Conservation (phyloP, 2,329 filamentous ascomycete species). For the Cadophora sp. region DNA sequence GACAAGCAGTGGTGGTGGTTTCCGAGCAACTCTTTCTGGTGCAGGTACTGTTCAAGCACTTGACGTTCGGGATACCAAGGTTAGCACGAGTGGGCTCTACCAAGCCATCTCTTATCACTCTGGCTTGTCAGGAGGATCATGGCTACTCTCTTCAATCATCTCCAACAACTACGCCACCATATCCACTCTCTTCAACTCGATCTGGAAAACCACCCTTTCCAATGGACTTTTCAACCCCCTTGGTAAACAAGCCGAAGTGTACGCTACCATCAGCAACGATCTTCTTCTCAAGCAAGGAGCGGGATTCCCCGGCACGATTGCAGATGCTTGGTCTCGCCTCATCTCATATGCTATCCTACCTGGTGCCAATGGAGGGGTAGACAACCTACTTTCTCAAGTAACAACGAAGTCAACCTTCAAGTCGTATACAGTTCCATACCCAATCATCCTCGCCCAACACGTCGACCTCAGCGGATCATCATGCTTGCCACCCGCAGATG, state of each 20-base stretch:
- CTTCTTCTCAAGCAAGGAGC: conserved; percentile 41
- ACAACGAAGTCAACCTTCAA: conserved; percentile 9
- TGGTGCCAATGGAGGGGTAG: conserved; percentile 22
- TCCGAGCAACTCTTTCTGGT: conserved; percentile 41
- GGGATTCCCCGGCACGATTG: conserved; percentile 32
- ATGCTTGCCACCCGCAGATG: conserved; percentile 36
- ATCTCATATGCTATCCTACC: conserved; percentile 25
- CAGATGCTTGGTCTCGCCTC: conserved; percentile 29
- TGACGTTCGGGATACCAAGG: conserved; percentile 35
- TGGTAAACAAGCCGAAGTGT: conserved; percentile 30
- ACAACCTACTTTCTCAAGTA: conserved; percentile 22
- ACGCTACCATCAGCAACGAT: conserved; percentile 22
- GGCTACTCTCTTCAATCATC: conserved; percentile 28
- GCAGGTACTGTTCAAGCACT: conserved; percentile 43
- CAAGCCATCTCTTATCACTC: conserved; percentile 31
- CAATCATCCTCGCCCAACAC: conserved; percentile 34
- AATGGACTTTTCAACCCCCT: conserved; percentile 28
- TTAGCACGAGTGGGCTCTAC: conserved; percentile 29
- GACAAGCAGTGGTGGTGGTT: conserved; percentile 43
- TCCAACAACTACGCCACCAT: conserved; percentile 27
- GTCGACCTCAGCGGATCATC: conserved; percentile 29
- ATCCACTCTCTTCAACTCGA: conserved; percentile 23
- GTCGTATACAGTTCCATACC: conserved; percentile 29
- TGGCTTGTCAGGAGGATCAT: conserved; percentile 29
- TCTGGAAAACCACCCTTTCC: conserved; percentile 24